Base-by-base conservation (phyloP, 768 basidiomycete genomes). In the Mycena epipterygia region DNA sequence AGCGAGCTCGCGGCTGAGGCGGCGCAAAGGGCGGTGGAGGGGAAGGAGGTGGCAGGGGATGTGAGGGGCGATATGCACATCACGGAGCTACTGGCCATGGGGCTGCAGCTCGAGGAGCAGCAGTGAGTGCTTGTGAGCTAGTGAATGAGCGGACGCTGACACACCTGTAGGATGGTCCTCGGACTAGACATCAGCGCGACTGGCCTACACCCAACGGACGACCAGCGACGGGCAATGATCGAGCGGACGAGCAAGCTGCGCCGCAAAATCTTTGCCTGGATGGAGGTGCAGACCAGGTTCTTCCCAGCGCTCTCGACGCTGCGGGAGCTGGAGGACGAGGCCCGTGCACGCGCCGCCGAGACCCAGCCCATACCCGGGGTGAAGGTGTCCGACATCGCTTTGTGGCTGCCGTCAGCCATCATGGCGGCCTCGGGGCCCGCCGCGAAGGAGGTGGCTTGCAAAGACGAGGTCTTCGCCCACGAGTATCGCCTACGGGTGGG, bases 1-100 rank as follows among this genome's bases (percentile, higher is more conserved):
- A 44, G 53, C 0, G 62, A 74, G 41, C 62, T 80, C 1, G 72
- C 71, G 1, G 73, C 62, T 35, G 74, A 77, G 42, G 78, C 59
- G 27, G 44, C 59, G 7, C 21, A 16, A 71, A 60, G 37, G 37
- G 35, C 17, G 9, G 48, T 37, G 30, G n/a, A 37, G 32, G 48
- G 64, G 29, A 6, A 5, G 8, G 70, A 61, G 30, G 52, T 59
- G 0, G 52, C 8, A 1, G 56, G 55, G 16, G 61, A 46, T 12
- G 49, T 68, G 12, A 35, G 39, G 35, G 32, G 42, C 19, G 71
- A 76, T 16, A 57, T 64, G 25, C 64, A 65, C 2, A 57, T 59
- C 12, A 72, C 53, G 7, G 56, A 66, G 37, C 46, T 72, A 21
- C 25, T 75, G 3, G 51, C 41, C 3, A 55, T 66, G 19, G 68